These are phyloP conservation scores for Scheffersomyces segobiensis DNA, from an alignment of 1,139 yeast genomes.

Conservation along the genomic window DNA sequence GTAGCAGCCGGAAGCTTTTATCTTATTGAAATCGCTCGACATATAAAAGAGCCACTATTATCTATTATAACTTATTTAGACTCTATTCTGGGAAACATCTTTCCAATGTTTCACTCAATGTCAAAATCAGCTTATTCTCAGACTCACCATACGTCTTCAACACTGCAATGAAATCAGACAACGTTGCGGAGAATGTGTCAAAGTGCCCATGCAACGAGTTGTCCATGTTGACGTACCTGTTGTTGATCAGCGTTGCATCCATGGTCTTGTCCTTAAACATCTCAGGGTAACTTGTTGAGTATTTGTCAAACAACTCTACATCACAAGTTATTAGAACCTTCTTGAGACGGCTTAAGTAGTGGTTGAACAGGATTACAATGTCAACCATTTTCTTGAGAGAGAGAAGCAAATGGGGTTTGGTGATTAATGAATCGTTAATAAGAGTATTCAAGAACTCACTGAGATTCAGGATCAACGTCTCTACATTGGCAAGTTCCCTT, in stretches of 20 bases:
- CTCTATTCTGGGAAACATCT: constrained; percentile 31
- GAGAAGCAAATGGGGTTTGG: constrained; percentile 56
- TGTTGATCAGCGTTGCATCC: constrained; percentile 38
- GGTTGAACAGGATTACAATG: constrained; percentile 54
- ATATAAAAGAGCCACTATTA: too few species aligned
- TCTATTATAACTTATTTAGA: not conserved
- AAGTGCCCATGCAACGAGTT: constrained; percentile 52
- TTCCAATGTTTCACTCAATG: constrained; percentile 56
- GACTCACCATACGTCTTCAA: constrained; percentile 61
- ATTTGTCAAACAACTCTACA: constrained; percentile 42
- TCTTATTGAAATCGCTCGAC: not conserved
- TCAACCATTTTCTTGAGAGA: constrained; percentile 48
- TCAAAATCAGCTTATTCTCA: constrained; percentile 59
- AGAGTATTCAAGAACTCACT: constrained; percentile 64
- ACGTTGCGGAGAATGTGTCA: constrained; percentile 53
- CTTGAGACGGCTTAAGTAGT: constrained; percentile 54
- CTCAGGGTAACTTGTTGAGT: constrained; percentile 38
- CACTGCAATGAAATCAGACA: constrained; percentile 55
- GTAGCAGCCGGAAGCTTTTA: not conserved
- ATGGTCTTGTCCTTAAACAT: constrained; percentile 38
- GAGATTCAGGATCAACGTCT: constrained; percentile 49
- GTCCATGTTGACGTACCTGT: constrained; percentile 47
- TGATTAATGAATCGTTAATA: constrained; percentile 66
- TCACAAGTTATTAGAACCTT: constrained; percentile 57
- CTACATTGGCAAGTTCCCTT: constrained; percentile 41